A percentile compares a stretch with the other conserved stretches of the same genome.
Conservation (phyloP, 2,329 filamentous ascomycete species). For the Keithomyces neogunnii region DNA sequence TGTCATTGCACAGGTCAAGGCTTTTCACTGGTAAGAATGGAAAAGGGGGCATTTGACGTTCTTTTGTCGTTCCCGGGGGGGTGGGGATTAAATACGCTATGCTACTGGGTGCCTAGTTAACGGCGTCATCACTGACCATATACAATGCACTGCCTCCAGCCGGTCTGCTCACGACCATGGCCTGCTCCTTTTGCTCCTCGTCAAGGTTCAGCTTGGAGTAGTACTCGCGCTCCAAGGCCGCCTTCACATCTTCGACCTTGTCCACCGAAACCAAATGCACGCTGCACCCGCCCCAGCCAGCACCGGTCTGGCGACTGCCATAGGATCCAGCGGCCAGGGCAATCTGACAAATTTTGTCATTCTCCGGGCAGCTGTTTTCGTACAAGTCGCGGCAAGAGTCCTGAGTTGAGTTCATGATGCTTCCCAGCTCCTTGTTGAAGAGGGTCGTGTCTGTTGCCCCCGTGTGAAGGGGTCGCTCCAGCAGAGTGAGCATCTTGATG, state of each 20-base stretch:
- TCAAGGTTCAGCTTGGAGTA: slow-evolving; percentile 60
- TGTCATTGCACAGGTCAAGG: too few species aligned
- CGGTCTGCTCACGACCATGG: slow-evolving; percentile 84
- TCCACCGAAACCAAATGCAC: slow-evolving; percentile 85
- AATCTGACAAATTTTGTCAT: slow-evolving; percentile 81
- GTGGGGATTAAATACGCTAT: too few species aligned
- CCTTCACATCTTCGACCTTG: slow-evolving; percentile 69
- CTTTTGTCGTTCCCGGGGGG: too few species aligned
- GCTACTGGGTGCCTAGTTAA: neutral
- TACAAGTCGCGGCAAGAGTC: slow-evolving; percentile 78
- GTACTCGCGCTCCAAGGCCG: slow-evolving; percentile 73
- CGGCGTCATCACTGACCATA: slow-evolving; percentile 24
- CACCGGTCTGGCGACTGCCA: slow-evolving; percentile 81
- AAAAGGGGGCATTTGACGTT: too few species aligned
- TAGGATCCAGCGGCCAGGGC: slow-evolving; percentile 71
- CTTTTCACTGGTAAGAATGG: too few species aligned
- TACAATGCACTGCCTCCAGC: slow-evolving; percentile 61
- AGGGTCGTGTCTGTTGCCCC: slow-evolving; percentile 41
- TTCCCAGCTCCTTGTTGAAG: slow-evolving; percentile 65
- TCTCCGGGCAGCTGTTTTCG: slow-evolving; percentile 84
- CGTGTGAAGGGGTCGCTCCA: slow-evolving; percentile 43
- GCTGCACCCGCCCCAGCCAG: slow-evolving; percentile 93
- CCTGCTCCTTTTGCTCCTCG: slow-evolving; percentile 65
- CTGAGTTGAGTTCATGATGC: slow-evolving; percentile 83
- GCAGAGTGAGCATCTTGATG: slow-evolving; percentile 69